Evolutionary conservation across 225 moss, liverwort and hornwort species (phyloP), one percentile per base, ranked within the genome.

Genomic region (Polytrichum formosum): DNA sequence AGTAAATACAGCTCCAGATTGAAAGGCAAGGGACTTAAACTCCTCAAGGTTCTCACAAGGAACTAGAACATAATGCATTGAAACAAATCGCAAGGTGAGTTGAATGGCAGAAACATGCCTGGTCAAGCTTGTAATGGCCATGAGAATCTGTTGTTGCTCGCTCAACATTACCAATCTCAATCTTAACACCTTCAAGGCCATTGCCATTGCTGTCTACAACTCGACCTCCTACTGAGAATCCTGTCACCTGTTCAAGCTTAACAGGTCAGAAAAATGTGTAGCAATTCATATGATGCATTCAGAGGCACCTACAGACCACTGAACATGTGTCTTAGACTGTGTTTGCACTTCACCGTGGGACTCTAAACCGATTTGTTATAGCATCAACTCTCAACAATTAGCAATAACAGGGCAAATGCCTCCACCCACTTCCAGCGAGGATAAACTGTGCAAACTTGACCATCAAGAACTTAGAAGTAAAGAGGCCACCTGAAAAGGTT

Each of bases 171-270:
- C 87, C 90, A 53, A 94, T 85, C 65, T 80, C 76, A 82, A 94
- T 87, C 75, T 82, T 92, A 70, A 89, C 94, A 70, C 78, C 92
- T 77, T 87, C 85, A 75, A 94, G 70, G 69, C 94, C 94, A 55
- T 62, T 46, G 66, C 90, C 92, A 73, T 87, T 84, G 55, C 83
- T 77, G 61, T 88, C 85, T 18, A 90, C 73, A 30, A 94, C 91
- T 65, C 90, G 94, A 37, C 94, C 94, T 70, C 86, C 83, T 28
- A 94, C 92, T 70, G 94, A 94, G 84, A 94, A 94, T 28, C 94
- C 94, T 71, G 91, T 94, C 54, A 94, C 94, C 91, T 91, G 88
- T 35, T 56, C 73, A 71, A 21, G 4, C 58, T 13, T 2, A 13
- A 16, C 46, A 16, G 46, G 46, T 46, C 46, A 46, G 46, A 46